Evolutionary conservation across 2,329 filamentous ascomycete species (phyloP).

Genomic region (Zasmidium cellare): DNA sequence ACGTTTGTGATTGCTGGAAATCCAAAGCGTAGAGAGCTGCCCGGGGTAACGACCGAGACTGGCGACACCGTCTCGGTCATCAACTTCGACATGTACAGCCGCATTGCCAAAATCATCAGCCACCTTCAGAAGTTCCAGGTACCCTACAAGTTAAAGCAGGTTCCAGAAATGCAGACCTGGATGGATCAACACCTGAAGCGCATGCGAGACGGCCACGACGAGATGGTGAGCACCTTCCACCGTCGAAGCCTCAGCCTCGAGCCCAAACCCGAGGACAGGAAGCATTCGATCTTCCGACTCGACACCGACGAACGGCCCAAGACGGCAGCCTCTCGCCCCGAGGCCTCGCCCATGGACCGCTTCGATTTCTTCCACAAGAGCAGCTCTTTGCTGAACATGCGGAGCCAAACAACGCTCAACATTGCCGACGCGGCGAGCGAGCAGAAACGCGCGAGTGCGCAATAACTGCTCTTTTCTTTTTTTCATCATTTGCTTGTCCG

Average conservation of each 20-base stretch:
- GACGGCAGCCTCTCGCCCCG: conserved; percentile 15
- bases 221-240: conserved; percentile 69
- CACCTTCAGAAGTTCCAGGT: conserved; percentile 96
- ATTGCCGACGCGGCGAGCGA: background rate
- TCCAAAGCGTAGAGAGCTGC: conserved; percentile 76
- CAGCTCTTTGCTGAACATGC: conserved; percentile 7
- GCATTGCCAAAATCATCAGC: conserved; percentile 91
- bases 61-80: conserved; percentile 72
- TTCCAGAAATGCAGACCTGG: conserved; percentile 92
- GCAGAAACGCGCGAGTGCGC: conserved; percentile 9
- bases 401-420: conserved; percentile 4
- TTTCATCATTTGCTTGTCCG: too few relatives aligned
- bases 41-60: conserved; percentile 57
- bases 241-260: conserved; percentile 83
- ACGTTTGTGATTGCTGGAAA: conserved; percentile 97
- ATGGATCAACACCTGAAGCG: conserved; percentile 77
- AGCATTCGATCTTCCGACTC: conserved; percentile 3
- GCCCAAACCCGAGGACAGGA: conserved; percentile 46
- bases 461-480: background rate
- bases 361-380: conserved; percentile 14
- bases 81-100: conserved; percentile 97
- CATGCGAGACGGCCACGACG: conserved; percentile 66
- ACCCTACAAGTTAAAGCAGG: conserved; percentile 77
- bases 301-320: conserved; percentile 21
- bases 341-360: conserved; percentile 5